Evolutionary conservation across 768 basidiomycete genomes (phyloP).

Genomic region (Dioszegia aurantiaca): DNA sequence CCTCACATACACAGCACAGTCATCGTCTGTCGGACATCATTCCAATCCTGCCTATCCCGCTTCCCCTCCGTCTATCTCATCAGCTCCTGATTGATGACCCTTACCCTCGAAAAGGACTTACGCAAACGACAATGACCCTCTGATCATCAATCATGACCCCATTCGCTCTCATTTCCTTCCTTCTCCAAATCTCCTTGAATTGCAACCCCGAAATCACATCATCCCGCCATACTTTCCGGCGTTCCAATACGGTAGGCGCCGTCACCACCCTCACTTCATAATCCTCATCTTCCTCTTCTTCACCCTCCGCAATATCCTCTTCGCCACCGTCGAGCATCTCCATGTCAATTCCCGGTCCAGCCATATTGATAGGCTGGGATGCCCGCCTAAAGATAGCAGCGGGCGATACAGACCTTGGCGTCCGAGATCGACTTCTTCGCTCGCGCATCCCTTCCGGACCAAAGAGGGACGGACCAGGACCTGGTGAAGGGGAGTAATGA

Average conservation of each 20-base stretch:
- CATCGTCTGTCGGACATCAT: constrained; percentile 27
- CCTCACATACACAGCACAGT: constrained; percentile 33
- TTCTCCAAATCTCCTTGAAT: constrained; percentile 26
- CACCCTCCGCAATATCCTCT: neutral
- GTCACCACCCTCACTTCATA: constrained; percentile 16
- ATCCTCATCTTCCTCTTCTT: constrained; percentile 15
- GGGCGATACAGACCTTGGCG: constrained; percentile 3
- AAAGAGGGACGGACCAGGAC: constrained; percentile 3
- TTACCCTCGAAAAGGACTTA: constrained; percentile 22
- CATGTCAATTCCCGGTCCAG: constrained; percentile 2
- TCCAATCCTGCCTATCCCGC: constrained; percentile 25
- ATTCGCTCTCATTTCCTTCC: constrained; percentile 32
- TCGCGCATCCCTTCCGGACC: neutral
- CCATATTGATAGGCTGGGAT: constrained; percentile 6
- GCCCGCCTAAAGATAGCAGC: neutral
- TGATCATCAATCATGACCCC: constrained; percentile 50
- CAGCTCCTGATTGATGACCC: neutral
- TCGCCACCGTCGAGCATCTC: neutral
- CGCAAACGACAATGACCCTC: constrained; percentile 36
- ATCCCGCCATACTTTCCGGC: constrained; percentile 30
- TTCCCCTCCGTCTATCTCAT: constrained; percentile 19
- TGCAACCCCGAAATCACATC: constrained; percentile 28
- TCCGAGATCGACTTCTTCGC: neutral
- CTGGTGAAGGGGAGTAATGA: constrained; percentile 10
- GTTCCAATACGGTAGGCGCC: constrained; percentile 19